phyloP scores from a whole-genome alignment of 805 yeast species.

The Diddensiella transvaalensis region DNA sequence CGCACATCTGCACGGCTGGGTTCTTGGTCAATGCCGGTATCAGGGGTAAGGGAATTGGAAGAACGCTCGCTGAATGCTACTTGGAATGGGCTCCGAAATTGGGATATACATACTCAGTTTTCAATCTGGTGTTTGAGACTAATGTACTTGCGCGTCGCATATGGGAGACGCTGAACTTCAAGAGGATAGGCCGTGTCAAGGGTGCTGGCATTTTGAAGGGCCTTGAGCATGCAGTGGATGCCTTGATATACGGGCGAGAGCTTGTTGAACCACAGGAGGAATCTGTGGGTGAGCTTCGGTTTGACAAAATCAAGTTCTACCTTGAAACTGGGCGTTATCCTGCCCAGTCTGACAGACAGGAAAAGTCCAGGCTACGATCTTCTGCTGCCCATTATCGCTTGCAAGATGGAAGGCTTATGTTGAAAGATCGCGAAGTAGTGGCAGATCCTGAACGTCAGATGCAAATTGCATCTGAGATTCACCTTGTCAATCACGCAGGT shows the following conservation, averaged over 20 bases:
- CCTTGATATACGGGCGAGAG: conserved; percentile 79
- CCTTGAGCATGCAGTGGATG: conserved; percentile 80
- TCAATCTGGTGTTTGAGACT: conserved; percentile 84
- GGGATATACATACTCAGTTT: conserved; percentile 80
- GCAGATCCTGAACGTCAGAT: conserved; percentile 70
- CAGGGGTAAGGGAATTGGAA: conserved; percentile 87
- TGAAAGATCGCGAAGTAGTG: conserved; percentile 81
- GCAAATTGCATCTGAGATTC: conserved; percentile 68
- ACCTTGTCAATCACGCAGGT: conserved; percentile 72
- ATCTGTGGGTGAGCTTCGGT: conserved; percentile 43
- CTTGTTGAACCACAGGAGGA: conserved; percentile 55
- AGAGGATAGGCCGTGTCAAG: conserved; percentile 71
- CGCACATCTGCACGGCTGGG: conserved; percentile 88
- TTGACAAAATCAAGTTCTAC: conserved; percentile 73
- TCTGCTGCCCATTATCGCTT: conserved; percentile 72
- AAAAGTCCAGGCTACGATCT: conserved; percentile 81
- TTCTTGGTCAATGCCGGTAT: conserved; percentile 90
- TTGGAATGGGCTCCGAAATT: conserved; percentile 87
- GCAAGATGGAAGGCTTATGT: conserved; percentile 65
- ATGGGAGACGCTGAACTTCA: conserved; percentile 72
- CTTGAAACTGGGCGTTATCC: conserved; percentile 86
- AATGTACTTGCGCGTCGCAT: conserved; percentile 79
- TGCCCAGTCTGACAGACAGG: conserved; percentile 72
- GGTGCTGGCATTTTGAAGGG: conserved; percentile 89
- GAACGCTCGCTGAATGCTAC: conserved; percentile 76